Conservation (phyloP, 2,329 filamentous ascomycete genomes). For the Fusarium piperis region DNA sequence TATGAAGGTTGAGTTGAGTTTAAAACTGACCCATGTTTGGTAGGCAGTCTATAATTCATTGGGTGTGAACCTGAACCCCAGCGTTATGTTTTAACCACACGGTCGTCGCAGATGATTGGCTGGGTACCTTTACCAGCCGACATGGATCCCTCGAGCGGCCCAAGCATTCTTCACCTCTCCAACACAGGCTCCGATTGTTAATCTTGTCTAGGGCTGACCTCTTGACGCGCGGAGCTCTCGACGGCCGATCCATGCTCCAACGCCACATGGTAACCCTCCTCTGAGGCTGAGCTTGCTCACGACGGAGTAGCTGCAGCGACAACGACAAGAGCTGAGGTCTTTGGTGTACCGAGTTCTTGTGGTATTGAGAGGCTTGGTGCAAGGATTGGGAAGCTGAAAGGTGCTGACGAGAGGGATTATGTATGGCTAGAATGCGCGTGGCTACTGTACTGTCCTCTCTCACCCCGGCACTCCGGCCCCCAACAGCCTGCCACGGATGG, state of each 20-base stretch:
- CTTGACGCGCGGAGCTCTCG: neutral
- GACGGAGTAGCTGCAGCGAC: neutral
- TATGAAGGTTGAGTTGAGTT: neutral
- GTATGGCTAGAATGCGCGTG: neutral
- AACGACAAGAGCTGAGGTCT: neutral
- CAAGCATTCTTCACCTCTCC: neutral
- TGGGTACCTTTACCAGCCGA: neutral
- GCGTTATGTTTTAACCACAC: neutral
- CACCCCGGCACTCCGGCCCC: neutral
- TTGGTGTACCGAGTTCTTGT: neutral
- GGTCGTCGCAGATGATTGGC: neutral
- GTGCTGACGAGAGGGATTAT: neutral
- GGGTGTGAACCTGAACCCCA: neutral
- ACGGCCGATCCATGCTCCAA: slow-evolving; percentile 2
- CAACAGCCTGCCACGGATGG: neutral
- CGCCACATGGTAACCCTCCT: neutral
- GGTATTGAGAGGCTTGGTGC: neutral
- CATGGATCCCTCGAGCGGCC: neutral
- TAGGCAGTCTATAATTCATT: neutral
- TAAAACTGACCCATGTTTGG: neutral
- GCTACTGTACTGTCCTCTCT: neutral
- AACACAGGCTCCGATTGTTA: neutral
- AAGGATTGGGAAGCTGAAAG: neutral
- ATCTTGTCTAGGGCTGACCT: neutral
- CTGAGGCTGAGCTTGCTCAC: neutral